These are phyloP conservation scores for Oryza brachyantha DNA, from an alignment of 176 grass and related monocot species.

Conservation along the genomic window DNA sequence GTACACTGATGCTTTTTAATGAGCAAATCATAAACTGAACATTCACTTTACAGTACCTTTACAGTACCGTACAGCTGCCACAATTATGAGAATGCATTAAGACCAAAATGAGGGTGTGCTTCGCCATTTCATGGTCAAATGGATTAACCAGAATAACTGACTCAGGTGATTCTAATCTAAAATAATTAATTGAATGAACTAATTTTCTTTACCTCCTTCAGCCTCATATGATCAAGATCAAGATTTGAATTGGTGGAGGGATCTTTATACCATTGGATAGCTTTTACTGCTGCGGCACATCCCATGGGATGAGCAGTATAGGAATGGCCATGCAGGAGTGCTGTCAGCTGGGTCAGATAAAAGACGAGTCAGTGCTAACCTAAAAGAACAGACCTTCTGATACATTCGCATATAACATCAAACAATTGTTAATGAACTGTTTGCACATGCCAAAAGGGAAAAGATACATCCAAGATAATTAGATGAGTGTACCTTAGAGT, in stretches of 20 bases:
- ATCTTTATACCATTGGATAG: constrained; percentile 86
- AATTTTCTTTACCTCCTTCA: constrained; percentile 70
- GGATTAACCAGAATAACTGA: not conserved
- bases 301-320: constrained; percentile 93
- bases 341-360: constrained; percentile 58
- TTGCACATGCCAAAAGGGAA: constrained; percentile 10
- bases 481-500: constrained; percentile 66
- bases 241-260: constrained; percentile 69
- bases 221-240: constrained; percentile 48
- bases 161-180: not conserved
- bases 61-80: not conserved
- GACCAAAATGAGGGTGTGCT: not conserved
- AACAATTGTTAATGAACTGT: not conserved
- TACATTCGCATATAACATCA: not conserved
- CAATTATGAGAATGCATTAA: not conserved
- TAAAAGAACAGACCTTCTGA: not conserved
- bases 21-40: not conserved
- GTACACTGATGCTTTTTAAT: not conserved
- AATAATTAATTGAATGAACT: not conserved
- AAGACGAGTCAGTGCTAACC: constrained; percentile 6
- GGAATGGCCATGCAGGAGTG: constrained; percentile 91
- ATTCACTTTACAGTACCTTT: not conserved
- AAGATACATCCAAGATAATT: constrained; percentile 15
- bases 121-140: not conserved
- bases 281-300: constrained; percentile 74